phyloP scores from a whole-genome alignment of 148 eudicot species.

The Rhododendron simsii region DNA sequence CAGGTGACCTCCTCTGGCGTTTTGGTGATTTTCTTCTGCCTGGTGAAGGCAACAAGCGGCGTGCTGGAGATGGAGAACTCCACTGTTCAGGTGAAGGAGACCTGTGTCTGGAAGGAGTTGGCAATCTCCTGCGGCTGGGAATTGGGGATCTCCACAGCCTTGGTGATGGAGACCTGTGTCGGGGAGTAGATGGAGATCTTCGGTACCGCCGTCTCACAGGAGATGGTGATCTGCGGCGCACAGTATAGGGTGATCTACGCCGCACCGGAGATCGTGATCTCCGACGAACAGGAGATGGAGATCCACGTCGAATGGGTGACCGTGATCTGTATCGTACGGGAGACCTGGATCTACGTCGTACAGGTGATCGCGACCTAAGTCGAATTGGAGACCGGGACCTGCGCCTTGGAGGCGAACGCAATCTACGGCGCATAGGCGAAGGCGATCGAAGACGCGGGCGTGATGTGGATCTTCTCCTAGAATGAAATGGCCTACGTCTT shows the following conservation, averaged over 20 bases:
- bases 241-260: conserved; percentile 22
- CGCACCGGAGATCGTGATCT: conserved; percentile 18
- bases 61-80: conserved; percentile 41
- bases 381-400: conserved; percentile 34
- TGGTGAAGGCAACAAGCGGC: conserved; percentile 41
- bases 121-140: conserved; percentile 37
- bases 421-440: conserved; percentile 30
- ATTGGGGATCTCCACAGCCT: conserved; percentile 43
- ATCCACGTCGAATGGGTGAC: conserved; percentile 32
- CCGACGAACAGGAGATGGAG: conserved; percentile 26
- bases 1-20: conserved; percentile 44
- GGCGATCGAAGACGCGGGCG: conserved; percentile 22
- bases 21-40: conserved; percentile 33
- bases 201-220: conserved; percentile 34
- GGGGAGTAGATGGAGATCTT: conserved; percentile 48
- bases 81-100: conserved; percentile 43
- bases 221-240: conserved; percentile 35
- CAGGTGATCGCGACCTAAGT: conserved; percentile 37
- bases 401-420: conserved; percentile 26
- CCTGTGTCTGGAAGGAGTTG: conserved; percentile 32
- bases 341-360: conserved; percentile 36
- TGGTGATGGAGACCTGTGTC: conserved; percentile 38
- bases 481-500: conserved; percentile 22
- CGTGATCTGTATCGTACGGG: conserved; percentile 33
- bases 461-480: conserved; percentile 30